These are phyloP conservation scores for Melanomma pulvis-pyrius DNA, from an alignment of 495 filamentous ascomycete genomes.

Conservation along the genomic window DNA sequence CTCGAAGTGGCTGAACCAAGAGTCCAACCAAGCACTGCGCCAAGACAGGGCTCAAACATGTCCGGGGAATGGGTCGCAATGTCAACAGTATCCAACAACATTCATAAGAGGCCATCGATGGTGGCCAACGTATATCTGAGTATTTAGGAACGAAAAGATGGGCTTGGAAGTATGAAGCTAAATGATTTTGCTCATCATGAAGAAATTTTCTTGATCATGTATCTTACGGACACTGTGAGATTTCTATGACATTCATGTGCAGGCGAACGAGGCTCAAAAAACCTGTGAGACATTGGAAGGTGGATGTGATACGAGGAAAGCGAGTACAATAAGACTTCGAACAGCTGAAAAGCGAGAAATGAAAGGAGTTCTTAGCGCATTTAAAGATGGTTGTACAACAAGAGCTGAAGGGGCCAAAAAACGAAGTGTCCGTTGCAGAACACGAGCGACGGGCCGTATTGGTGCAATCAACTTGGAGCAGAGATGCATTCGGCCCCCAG, in stretches of 20 bases:
- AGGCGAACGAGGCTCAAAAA: not conserved
- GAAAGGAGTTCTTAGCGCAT: not conserved
- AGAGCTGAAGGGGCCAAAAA: slow-evolving; percentile 3
- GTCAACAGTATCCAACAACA: not conserved
- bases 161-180: no score
- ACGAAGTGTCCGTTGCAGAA: slow-evolving; percentile 12
- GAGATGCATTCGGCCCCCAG: slow-evolving; percentile 2
- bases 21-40: slow-evolving; percentile 5
- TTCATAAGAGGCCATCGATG: no score
- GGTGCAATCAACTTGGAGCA: not conserved
- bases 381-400: not conserved
- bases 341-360: slow-evolving; percentile 11
- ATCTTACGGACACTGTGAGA: not conserved
- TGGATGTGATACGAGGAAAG: slow-evolving; percentile 8
- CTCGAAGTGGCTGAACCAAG: not conserved
- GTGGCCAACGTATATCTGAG: no score
- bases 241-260: not conserved
- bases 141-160: no score
- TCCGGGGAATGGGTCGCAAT: not conserved
- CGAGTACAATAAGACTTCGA: not conserved
- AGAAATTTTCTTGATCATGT: not conserved
- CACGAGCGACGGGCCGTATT: slow-evolving; percentile 19
- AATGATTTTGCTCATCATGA: no score
- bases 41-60: slow-evolving; percentile 23
- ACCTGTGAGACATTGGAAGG: not conserved